A percentile compares a stretch with the other conserved stretches of the same genome.
Evolutionary conservation across 2,329 filamentous ascomycete genomes (phyloP).

Genomic region (Fusarium heterosporum): DNA sequence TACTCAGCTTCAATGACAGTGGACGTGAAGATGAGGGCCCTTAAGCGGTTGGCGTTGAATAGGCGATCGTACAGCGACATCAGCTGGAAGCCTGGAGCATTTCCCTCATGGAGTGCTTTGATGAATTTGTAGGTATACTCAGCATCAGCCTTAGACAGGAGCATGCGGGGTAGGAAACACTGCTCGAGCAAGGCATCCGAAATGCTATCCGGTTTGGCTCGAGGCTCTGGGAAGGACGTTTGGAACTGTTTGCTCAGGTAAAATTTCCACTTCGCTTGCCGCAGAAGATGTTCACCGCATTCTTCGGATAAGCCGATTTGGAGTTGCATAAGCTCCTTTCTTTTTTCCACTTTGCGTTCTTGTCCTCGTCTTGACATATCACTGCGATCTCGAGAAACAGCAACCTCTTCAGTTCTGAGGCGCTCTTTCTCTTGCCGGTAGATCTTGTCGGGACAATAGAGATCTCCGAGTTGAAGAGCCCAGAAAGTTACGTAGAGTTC

Average conservation of each 20-base stretch:
- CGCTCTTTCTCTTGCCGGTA: slow-evolving; percentile 82
- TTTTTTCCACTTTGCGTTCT: slow-evolving; percentile 73
- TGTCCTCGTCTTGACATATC: slow-evolving; percentile 76
- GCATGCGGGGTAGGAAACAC: slow-evolving; percentile 88
- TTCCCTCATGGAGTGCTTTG: slow-evolving; percentile 86
- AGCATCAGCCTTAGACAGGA: slow-evolving; percentile 86
- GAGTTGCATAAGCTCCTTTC: slow-evolving; percentile 75
- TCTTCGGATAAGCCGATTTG: slow-evolving; percentile 79
- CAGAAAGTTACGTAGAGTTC: slow-evolving; percentile 93
- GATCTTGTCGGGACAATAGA: slow-evolving; percentile 78
- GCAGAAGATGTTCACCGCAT: slow-evolving; percentile 74
- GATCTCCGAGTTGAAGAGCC: slow-evolving; percentile 85
- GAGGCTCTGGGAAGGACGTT: slow-evolving; percentile 79
- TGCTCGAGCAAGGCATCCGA: slow-evolving; percentile 86
- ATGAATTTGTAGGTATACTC: slow-evolving; percentile 90
- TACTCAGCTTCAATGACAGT: slow-evolving; percentile 93
- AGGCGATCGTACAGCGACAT: slow-evolving; percentile 85
- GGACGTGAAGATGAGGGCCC: slow-evolving; percentile 86
- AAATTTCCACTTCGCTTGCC: slow-evolving; percentile 74
- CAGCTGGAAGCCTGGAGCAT: slow-evolving; percentile 87
- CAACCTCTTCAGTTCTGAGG: slow-evolving; percentile 73
- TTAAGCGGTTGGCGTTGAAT: slow-evolving; percentile 84
- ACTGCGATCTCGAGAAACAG: slow-evolving; percentile 76
- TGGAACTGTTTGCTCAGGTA: slow-evolving; percentile 81
- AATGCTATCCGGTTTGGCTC: slow-evolving; percentile 72